These are phyloP conservation scores for Calonectria hawksworthii DNA, from an alignment of 2,329 filamentous ascomycete genomes.

Conservation along the genomic window DNA sequence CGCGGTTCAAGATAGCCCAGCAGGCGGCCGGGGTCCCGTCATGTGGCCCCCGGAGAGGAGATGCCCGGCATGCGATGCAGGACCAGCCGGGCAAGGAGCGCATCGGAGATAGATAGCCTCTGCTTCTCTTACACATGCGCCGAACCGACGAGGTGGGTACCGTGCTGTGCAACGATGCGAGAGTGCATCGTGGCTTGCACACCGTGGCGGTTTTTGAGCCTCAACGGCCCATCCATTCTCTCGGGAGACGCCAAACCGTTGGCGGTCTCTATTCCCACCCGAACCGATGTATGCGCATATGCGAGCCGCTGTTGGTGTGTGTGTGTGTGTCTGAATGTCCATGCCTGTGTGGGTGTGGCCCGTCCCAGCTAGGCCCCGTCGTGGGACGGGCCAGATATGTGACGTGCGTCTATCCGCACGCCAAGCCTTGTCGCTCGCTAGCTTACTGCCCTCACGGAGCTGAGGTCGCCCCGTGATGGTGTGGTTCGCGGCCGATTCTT, in stretches of 20 bases:
- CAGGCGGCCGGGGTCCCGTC: slow-evolving; percentile 22
- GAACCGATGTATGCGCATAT: slow-evolving; percentile 4
- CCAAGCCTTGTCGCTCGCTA: slow-evolving; percentile 16
- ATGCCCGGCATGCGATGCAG: background rate
- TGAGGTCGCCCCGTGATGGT: slow-evolving; percentile 26
- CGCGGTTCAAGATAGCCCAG: slow-evolving; percentile 30
- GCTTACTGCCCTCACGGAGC: slow-evolving; percentile 20
- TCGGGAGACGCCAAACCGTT: slow-evolving; percentile 22
- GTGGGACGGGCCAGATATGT: slow-evolving; percentile 12
- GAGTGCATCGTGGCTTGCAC: slow-evolving; percentile 23
- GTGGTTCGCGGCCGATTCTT: slow-evolving; percentile 21
- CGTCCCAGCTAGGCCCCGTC: background rate
- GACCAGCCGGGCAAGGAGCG: background rate
- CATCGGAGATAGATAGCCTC: slow-evolving; percentile 11
- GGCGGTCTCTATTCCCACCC: slow-evolving; percentile 9
- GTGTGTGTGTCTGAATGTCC: slow-evolving; percentile 3
- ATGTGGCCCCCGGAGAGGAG: slow-evolving; percentile 20
- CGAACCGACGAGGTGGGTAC: slow-evolving; percentile 26
- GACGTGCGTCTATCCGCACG: slow-evolving; percentile 29
- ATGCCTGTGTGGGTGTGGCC: background rate
- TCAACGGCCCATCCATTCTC: slow-evolving; percentile 33
- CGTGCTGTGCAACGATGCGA: background rate
- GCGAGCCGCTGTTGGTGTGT: background rate
- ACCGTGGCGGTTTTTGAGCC: slow-evolving; percentile 36
- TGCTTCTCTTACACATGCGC: slow-evolving; percentile 6